Percentiles rank a stretch among this genome's conserved stretches.
Conservation (phyloP, 257 asterid species). For the Mitragyna speciosa region DNA sequence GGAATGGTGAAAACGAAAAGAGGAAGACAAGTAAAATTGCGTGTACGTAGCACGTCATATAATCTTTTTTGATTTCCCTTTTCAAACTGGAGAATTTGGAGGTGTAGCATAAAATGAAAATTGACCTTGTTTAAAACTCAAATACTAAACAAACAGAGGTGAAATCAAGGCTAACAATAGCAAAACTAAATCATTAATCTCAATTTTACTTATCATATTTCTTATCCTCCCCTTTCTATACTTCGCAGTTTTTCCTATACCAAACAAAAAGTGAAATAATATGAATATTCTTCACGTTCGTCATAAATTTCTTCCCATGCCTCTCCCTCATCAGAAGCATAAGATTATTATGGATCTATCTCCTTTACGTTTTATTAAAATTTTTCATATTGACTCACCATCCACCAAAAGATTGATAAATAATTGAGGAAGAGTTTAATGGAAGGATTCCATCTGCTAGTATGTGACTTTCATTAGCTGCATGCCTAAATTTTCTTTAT, state of each 20-base stretch:
- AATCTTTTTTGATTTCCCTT: not conserved
- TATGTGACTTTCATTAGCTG: not conserved
- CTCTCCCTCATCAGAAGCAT: not conserved
- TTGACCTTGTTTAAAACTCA: not conserved
- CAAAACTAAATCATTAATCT: not conserved
- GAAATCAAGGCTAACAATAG: not conserved
- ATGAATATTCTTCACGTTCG: no score
- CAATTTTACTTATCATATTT: no score
- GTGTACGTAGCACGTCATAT: not conserved
- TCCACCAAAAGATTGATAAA: not conserved
- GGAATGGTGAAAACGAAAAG: not conserved
- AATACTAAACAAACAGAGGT: no score
- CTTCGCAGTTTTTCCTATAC: not conserved
- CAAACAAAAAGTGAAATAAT: not conserved
- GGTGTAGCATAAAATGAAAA: not conserved
- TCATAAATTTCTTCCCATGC: not conserved
- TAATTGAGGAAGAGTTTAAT: not conserved
- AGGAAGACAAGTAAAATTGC: not conserved
- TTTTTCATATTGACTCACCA: not conserved
- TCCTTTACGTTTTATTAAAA: not conserved
- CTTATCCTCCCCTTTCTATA: no score
- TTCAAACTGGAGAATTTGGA: not conserved
- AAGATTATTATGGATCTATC: no score
- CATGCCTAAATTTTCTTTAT: not conserved
- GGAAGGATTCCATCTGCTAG: not conserved